These are phyloP conservation scores for Marasmius fiardii DNA, from an alignment of 1,284 basidiomycete species.

Conservation along the genomic window DNA sequence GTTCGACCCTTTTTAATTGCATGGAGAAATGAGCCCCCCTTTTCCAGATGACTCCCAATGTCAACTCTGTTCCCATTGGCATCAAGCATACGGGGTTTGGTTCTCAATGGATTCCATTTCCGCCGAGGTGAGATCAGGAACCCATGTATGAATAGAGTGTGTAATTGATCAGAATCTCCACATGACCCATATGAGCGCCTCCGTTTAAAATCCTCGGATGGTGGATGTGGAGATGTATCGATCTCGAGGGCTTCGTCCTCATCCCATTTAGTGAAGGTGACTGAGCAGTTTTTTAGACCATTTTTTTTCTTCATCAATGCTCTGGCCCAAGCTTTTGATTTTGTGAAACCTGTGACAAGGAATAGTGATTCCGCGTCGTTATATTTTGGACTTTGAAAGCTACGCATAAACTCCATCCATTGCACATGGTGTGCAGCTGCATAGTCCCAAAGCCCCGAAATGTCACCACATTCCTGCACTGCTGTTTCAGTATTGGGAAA, in stretches of 20 bases:
- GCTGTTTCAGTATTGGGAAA: not conserved
- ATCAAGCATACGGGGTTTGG: too few relatives aligned
- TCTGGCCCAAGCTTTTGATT: not conserved
- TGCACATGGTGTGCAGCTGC: not conserved
- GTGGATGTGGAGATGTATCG: not conserved
- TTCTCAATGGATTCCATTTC: too few relatives aligned
- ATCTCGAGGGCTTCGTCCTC: not conserved
- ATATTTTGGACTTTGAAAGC: not conserved
- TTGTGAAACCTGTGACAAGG: not conserved
- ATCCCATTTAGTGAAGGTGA: not conserved
- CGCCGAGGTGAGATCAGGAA: too few relatives aligned
- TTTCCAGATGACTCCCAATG: too few relatives aligned
- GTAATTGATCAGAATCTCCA: too few relatives aligned
- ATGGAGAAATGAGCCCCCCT: too few relatives aligned
- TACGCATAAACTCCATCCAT: not conserved
- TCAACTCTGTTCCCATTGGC: too few relatives aligned
- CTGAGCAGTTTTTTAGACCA: not conserved
- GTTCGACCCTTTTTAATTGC: too few relatives aligned
- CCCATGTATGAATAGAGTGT: too few relatives aligned
- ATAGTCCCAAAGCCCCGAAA: not conserved
- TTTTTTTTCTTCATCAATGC: not conserved
- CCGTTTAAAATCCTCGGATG: not conserved
- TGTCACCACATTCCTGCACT: not conserved
- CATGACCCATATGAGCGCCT: too few relatives aligned
- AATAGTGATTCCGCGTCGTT: not conserved